Evolutionary conservation across 2,329 filamentous ascomycete species (phyloP), one percentile per base, ranked within the genome.

Genomic region (Botrytis medusae): DNA sequence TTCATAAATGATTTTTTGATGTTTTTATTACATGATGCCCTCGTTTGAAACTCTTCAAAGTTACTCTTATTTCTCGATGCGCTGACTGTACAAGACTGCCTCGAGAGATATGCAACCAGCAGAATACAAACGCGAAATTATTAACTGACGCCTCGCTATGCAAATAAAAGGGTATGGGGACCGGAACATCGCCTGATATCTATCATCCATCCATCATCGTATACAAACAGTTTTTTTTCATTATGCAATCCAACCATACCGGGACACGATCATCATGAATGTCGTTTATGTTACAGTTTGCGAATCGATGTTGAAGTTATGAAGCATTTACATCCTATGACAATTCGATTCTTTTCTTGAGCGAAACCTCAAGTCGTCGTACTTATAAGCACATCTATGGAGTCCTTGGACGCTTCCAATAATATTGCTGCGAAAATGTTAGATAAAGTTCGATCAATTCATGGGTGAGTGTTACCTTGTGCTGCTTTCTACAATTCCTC

Each of bases 401-500:
- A 22, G 88, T 91, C 77, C 84, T 85, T 20, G 89, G 89, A 69
- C 86, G 85, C 83, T 91, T 91, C 89, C 89, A 91, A 81, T 89
- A 91, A 79, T 91, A 91, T 90, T 91, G 89, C 89, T 67, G 62
- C 54, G 37, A 63, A 69, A 44, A 34, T 64, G 48, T 75, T 44
- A 73, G 71, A 48, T 34, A 44, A 10, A 16, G n/a, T 32, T 6
- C 63, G 69, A 73, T 48, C 51, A 34, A 65, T 48, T 46, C 63
- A 68, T 37, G 32, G 69, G 44, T 75, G 25, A 9, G 51, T 82
- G 85, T 81, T 88, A 98, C 95, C 93, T 98, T 98, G 84, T 99
- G 96, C 81, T 96, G 93, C 84, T 98, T 98, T 80, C 96, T 89
- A 81, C 96, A 98, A 80, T 91, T 92, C 77, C 96, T 88, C 79